These are phyloP conservation scores for Nelumbo lutea DNA, from an alignment of 164 flowering plant genomes.

Conservation along the genomic window DNA sequence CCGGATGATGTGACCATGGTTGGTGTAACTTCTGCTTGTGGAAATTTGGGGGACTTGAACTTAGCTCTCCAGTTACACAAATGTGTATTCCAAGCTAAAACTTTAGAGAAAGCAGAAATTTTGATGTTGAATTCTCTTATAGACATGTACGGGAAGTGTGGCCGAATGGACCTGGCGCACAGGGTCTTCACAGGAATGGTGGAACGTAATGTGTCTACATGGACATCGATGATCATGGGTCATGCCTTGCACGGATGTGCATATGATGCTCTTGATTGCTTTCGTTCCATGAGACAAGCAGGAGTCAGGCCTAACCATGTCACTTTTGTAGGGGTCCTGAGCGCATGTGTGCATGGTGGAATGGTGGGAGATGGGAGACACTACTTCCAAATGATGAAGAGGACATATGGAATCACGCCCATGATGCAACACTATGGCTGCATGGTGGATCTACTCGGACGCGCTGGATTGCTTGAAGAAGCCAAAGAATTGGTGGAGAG, in stretches of 20 bases:
- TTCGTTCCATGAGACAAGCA: constrained; percentile 36
- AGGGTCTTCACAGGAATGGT: constrained; percentile 36
- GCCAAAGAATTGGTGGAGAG: constrained; percentile 43
- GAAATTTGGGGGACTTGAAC: constrained; percentile 45
- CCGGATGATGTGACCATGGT: constrained; percentile 70
- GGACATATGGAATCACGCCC: constrained; percentile 36
- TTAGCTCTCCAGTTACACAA: constrained; percentile 61
- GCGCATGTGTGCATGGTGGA: constrained; percentile 73
- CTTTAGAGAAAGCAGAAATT: constrained; percentile 28
- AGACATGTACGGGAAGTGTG: constrained; percentile 74
- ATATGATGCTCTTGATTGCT: constrained; percentile 41
- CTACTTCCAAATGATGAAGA: constrained; percentile 49
- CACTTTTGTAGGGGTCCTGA: constrained; percentile 60
- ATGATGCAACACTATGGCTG: constrained; percentile 59
- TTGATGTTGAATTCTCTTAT: constrained; percentile 48
- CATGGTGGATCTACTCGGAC: constrained; percentile 67
- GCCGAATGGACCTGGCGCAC: constrained; percentile 50
- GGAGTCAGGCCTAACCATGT: constrained; percentile 54
- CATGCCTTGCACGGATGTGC: constrained; percentile 47
- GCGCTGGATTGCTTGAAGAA: constrained; percentile 55
- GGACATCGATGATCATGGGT: constrained; percentile 65
- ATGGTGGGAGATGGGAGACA: constrained; percentile 48
- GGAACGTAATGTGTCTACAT: constrained; percentile 46
- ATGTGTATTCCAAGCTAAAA: constrained; percentile 42
- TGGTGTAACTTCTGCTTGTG: constrained; percentile 59